A percentile compares a stretch with the other conserved stretches of the same genome.
Conservation (phyloP, 2,329 filamentous ascomycete genomes). For the Alternaria solani region DNA sequence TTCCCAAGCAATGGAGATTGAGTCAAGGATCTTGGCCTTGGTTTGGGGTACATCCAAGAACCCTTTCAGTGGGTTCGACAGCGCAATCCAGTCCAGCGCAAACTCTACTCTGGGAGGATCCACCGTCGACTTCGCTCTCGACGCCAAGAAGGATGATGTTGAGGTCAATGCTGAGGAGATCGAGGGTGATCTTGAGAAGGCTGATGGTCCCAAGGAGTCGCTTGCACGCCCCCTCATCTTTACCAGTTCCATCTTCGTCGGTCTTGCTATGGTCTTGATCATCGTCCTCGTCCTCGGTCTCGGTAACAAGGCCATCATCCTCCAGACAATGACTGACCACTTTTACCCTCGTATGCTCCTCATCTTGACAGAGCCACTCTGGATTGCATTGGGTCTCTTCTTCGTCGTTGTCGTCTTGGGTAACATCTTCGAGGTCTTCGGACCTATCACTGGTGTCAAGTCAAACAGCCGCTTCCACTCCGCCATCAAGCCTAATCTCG, state of each 20-base stretch:
- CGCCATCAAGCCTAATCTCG: slow-evolving; percentile 55
- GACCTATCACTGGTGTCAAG: slow-evolving; percentile 75
- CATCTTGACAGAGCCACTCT: slow-evolving; percentile 55
- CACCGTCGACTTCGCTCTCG: slow-evolving; percentile 20
- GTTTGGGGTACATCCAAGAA: slow-evolving; percentile 63
- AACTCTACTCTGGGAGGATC: slow-evolving; percentile 41
- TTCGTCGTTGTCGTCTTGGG: slow-evolving; percentile 24
- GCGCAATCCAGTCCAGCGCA: slow-evolving; percentile 33
- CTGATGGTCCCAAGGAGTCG: slow-evolving; percentile 48
- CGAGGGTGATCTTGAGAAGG: slow-evolving; percentile 41
- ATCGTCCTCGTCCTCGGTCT: slow-evolving; percentile 62
- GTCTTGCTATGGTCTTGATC: slow-evolving; percentile 61
- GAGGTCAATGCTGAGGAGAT: slow-evolving; percentile 26
- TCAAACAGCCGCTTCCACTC: slow-evolving; percentile 84
- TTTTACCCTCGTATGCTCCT: slow-evolving; percentile 64
- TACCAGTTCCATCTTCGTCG: slow-evolving; percentile 64
- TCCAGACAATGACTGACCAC: slow-evolving; percentile 62
- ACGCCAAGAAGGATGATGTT: slow-evolving; percentile 15
- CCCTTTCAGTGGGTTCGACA: slow-evolving; percentile 56
- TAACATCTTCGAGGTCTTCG: slow-evolving; percentile 66
- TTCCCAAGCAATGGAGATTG: slow-evolving; percentile 72
- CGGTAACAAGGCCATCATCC: slow-evolving; percentile 63
- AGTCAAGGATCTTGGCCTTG: slow-evolving; percentile 76
- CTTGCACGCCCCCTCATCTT: slow-evolving; percentile 58
- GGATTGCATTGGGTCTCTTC: slow-evolving; percentile 62